Percentiles rank a stretch among this genome's conserved stretches.
phyloP scores from a whole-genome alignment of 345 rosid genomes.

The Bruguiera sexangula region DNA sequence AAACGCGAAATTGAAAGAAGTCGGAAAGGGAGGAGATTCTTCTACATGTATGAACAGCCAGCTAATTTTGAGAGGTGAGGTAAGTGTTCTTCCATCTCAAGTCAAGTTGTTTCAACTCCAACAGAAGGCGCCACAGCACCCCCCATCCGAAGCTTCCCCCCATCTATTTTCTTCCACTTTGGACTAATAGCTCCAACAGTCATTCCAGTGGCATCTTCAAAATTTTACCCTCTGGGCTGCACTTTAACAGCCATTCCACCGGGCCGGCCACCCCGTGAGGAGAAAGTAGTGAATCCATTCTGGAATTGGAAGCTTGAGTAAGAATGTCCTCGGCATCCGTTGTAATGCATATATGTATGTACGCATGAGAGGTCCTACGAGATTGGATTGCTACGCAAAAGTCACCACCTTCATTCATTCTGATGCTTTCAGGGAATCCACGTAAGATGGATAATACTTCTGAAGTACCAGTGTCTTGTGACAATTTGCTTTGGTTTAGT shows the following conservation, averaged over 20 bases:
- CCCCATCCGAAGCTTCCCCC: conserved; percentile 82
- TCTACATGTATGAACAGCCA: background rate
- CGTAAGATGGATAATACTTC: conserved; percentile 68
- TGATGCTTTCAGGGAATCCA: conserved; percentile 73
- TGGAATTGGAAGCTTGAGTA: conserved; percentile 66
- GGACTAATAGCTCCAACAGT: conserved; percentile 67
- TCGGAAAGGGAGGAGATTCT: no score
- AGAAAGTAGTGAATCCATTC: conserved; percentile 46
- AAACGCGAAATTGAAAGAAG: no score
- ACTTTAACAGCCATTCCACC: conserved; percentile 50
- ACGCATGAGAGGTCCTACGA: conserved; percentile 37
- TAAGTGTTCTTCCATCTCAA: background rate
- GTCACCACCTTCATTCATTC: conserved; percentile 68
- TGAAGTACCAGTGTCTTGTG: conserved; percentile 34
- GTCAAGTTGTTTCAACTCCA: conserved; percentile 53
- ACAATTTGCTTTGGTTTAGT: no score
- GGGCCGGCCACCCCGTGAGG: conserved; percentile 47
- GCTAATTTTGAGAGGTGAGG: background rate
- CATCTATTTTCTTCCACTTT: conserved; percentile 81
- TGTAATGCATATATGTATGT: conserved; percentile 34
- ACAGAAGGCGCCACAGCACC: conserved; percentile 81
- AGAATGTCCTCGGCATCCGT: conserved; percentile 48
- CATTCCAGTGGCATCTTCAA: conserved; percentile 66
- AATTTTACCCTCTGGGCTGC: conserved; percentile 78
- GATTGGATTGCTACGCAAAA: conserved; percentile 83